phyloP scores from a whole-genome alignment of 129 eudicot species.

The Helianthus tuberosus region DNA sequence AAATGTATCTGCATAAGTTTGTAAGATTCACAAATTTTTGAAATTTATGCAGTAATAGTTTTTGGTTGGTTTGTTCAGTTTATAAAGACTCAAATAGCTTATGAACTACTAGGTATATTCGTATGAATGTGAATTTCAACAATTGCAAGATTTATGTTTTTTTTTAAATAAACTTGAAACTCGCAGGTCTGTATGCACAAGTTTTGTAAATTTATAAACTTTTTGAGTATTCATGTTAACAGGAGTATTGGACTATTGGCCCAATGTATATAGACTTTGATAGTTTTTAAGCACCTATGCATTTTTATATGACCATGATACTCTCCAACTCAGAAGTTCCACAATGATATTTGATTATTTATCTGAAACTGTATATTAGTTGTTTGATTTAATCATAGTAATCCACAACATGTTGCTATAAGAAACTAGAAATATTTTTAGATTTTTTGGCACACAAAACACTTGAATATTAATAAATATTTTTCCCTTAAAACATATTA shows the following conservation, averaged over 20 bases:
- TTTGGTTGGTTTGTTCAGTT: not conserved
- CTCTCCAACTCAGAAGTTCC: not conserved
- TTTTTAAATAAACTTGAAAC: too few relatives aligned
- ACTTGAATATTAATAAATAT: not conserved
- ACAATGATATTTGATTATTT: too few relatives aligned
- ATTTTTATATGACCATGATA: not conserved
- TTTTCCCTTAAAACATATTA: not conserved
- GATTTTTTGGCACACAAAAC: not conserved
- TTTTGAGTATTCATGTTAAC: too few relatives aligned
- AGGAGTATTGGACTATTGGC: too few relatives aligned
- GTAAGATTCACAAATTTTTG: not conserved
- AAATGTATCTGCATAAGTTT: not conserved
- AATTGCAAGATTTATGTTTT: not conserved
- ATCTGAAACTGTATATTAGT: not conserved
- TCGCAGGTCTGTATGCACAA: too few relatives aligned
- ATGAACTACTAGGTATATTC: not conserved
- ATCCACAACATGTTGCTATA: not conserved
- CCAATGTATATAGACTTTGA: not conserved
- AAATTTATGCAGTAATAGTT: not conserved
- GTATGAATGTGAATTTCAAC: not conserved
- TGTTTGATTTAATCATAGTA: not conserved
- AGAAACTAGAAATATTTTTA: not conserved
- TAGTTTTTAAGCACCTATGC: not conserved
- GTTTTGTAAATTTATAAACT: too few relatives aligned
- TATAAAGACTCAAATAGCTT: not conserved